Evolutionary conservation across 768 basidiomycete genomes (phyloP).

Genomic region (Leccinum barrowsii): DNA sequence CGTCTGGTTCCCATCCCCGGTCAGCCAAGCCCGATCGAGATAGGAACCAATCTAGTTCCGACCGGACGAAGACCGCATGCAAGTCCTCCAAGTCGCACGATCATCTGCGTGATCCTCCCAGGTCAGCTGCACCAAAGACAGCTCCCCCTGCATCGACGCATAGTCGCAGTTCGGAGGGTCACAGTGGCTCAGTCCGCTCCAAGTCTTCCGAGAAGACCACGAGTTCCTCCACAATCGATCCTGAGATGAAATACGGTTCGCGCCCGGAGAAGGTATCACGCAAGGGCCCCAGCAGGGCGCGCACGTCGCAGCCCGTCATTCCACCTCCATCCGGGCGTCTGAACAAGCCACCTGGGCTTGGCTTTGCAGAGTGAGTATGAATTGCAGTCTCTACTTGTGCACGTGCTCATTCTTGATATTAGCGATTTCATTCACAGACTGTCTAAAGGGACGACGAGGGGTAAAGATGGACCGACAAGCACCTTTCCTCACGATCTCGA

Average conservation of each 20-base stretch:
- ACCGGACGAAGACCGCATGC: conserved; percentile 17
- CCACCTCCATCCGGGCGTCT: conserved; percentile 25
- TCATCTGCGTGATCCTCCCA: conserved; percentile 18
- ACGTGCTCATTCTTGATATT: conserved; percentile 6
- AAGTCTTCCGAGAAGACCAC: conserved; percentile 14
- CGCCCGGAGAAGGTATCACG: conserved; percentile 13
- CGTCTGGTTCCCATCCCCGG: conserved; percentile 15
- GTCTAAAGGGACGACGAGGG: conserved; percentile 16
- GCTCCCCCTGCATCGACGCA: conserved; percentile 9
- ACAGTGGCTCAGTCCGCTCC: conserved; percentile 6
- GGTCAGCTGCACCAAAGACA: conserved; percentile 30
- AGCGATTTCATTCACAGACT: conserved; percentile 30
- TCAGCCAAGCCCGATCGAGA: conserved; percentile 11
- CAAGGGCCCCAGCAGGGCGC: conserved; percentile 12
- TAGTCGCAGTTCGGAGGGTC: conserved; percentile 12
- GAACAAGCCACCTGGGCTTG: conserved; percentile 21
- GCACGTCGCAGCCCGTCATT: conserved; percentile 26
- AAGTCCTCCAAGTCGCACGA: conserved; percentile 22
- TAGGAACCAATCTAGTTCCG: conserved; percentile 15
- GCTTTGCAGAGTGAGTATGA: conserved; percentile 27
- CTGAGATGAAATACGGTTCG: conserved; percentile 1
- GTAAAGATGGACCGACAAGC: neutral
- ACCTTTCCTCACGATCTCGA: conserved; percentile 13
- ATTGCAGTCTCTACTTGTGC: neutral
- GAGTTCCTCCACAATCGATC: conserved; percentile 1